These are phyloP conservation scores for Inonotus obliquus DNA, from an alignment of 1,284 basidiomycete species.

Conservation along the genomic window DNA sequence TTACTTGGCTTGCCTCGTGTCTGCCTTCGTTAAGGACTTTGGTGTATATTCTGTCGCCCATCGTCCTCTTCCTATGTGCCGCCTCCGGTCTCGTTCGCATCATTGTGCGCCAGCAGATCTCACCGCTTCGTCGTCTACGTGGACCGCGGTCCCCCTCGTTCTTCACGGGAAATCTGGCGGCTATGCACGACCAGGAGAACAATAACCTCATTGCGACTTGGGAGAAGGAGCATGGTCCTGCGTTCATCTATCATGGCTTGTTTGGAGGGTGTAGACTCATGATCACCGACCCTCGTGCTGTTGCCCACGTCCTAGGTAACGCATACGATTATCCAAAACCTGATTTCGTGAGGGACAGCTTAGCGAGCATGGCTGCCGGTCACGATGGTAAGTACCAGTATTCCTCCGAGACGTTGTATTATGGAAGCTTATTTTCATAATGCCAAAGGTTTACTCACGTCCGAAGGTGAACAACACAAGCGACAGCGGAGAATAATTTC, in stretches of 20 bases:
- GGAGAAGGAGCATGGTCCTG: conserved; percentile 43
- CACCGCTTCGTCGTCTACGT: conserved; percentile 35
- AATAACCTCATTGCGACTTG: conserved; percentile 45
- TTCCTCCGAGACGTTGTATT: background rate
- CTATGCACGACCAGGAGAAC: conserved; percentile 56
- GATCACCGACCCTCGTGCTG: conserved; percentile 55
- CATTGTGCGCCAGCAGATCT: conserved; percentile 32
- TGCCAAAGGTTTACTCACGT: conserved; percentile 38
- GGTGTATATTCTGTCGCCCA: conserved; percentile 10
- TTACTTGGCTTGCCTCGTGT: background rate
- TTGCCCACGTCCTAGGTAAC: conserved; percentile 55
- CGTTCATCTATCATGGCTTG: conserved; percentile 54
- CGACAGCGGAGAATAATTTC: conserved; percentile 40
- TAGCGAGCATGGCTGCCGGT: conserved; percentile 51
- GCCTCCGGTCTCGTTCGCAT: conserved; percentile 30
- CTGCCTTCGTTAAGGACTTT: background rate
- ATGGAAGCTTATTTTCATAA: background rate
- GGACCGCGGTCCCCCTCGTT: conserved; percentile 39
- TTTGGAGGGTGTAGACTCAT: conserved; percentile 49
- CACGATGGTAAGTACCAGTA: conserved; percentile 27
- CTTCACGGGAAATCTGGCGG: conserved; percentile 51
- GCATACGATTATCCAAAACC: conserved; percentile 67
- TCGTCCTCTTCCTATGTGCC: conserved; percentile 26
- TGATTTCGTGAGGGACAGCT: conserved; percentile 49
- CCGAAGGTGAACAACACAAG: conserved; percentile 41